Evolutionary conservation across 139 green algal genomes (phyloP), one percentile per base, ranked within the genome.

Genomic region (Tetradesmus lagerheimii): DNA sequence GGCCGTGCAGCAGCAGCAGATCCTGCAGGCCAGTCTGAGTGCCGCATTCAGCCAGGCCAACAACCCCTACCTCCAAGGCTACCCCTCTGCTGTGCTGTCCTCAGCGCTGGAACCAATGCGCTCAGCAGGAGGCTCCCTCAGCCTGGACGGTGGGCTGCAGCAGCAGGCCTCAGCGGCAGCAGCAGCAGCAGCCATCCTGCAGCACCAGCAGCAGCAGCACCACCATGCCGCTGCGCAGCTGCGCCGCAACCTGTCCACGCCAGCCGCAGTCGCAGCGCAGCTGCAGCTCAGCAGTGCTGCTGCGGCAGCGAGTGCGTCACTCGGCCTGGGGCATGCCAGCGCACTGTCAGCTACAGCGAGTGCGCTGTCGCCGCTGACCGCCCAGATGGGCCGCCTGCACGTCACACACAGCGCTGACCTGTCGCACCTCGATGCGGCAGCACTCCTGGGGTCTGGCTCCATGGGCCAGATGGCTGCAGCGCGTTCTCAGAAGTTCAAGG

Each of bases 381-480:
- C 16, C 4, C 87, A 87, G 20, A 86, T 91, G 78, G 57, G 78
- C 50, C 77, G 87, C 16, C 78, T 91, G 57, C 87, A 79, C 41
- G 87, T 85, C 29, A 41, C 87, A 9, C 87, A 91, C 79, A 91
- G 87, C 38, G 87, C 87, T 14, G 87, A 91, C 39, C 41, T 91
- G 53, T 80, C 77, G 1, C 57, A 78, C 78, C 87, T 91, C 16
- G 87, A 86, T 67, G 50, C 78, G 5, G 37, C 34, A 23, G 78
- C 12, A 11, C 78, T 83, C 29, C 43, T 90, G 74, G 74, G 86
- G 35, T 27, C 18, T 31, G 50, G 74, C 74, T 37, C 31, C 47
- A 89, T 75, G 16, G 41, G 39, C 34, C 34, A 50, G 20, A 64
- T 80, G 74, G 41, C 66, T 53, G 67, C 67, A 43, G 62, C 64